phyloP scores from a whole-genome alignment of 441 rosid genomes.

The Syzygium syzygioides region DNA sequence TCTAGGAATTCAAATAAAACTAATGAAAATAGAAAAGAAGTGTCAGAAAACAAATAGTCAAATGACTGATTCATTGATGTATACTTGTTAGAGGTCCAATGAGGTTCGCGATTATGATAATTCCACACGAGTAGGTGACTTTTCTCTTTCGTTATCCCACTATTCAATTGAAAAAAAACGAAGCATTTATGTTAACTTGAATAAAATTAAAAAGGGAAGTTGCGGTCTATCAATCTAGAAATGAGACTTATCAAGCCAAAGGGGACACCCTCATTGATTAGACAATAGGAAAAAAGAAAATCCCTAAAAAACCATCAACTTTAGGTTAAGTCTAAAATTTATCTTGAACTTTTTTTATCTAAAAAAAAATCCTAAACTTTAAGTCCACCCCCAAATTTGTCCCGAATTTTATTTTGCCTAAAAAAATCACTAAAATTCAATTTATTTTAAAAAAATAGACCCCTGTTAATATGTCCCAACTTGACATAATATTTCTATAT shows the following conservation, averaged over 20 bases:
- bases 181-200: not conserved
- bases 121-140: not conserved
- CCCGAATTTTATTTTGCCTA: no score
- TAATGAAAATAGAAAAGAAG: not conserved
- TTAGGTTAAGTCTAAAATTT: no score
- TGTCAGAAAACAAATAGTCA: not conserved
- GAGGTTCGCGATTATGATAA: not conserved
- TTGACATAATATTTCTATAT: no score
- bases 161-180: not conserved
- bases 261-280: not conserved
- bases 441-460: no score
- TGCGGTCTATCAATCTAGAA: not conserved
- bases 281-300: not conserved
- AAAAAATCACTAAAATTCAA: no score
- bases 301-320: no score
- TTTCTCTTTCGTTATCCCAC: not conserved
- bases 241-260: not conserved
- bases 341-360: no score
- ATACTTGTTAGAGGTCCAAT: not conserved
- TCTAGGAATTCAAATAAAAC: no score
- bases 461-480: accelerated
- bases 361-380: no score
- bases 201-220: not conserved
- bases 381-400: no score
- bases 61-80: not conserved